Base-by-base conservation (phyloP, 225 moss, liverwort and hornwort species). In the Sphagnum contortum region DNA sequence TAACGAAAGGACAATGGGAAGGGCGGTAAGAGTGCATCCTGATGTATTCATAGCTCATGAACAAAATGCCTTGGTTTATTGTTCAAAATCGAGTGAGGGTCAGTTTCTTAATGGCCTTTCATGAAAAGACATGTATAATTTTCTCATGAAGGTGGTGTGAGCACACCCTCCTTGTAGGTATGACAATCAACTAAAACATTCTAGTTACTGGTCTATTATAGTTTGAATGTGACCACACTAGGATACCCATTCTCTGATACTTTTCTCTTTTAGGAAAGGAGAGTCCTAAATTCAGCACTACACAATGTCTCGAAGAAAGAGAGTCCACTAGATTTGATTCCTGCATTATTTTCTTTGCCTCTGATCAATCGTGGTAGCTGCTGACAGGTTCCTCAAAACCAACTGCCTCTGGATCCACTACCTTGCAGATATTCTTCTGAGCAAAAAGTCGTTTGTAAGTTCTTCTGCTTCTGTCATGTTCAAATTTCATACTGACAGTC, bases 351-450 rank as follows among this genome's bases (percentile, higher is more conserved):
- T 29, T 29, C 29, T 29, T 29, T 29, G 29, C 29, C 29, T 29
- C 29, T 29, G 29, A 29, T 29, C 29, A 29, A 29, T 29, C 29
- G 1, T 29, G 29, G 29, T 29, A 29, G 13, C 44, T 65, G 57
- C 51, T 64, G 11, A 59, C 89, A 98, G 98, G 72, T 93, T 89
- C 75, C 80, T 87, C 6, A 83, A 89, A 78, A 98, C 98, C 62
- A 98, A 98, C 75, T 87, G 87, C 71, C 70, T 83, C 45, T 98
- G 98, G 98, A 84, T 98, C 69, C 91, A 93, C 62, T 98, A 98
- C 64, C 67, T 98, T 58, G 83, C 86, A 49, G 87, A 89, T 68
- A 71, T 86, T 64, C 80, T 98, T 51, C 73, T 93, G 48, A 91
- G 57, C 55, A 93, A 86, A 50, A 98, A 98, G 55, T 79, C 81